phyloP scores from a whole-genome alignment of 306 rosid genomes.

The Trifolium dubium region DNA sequence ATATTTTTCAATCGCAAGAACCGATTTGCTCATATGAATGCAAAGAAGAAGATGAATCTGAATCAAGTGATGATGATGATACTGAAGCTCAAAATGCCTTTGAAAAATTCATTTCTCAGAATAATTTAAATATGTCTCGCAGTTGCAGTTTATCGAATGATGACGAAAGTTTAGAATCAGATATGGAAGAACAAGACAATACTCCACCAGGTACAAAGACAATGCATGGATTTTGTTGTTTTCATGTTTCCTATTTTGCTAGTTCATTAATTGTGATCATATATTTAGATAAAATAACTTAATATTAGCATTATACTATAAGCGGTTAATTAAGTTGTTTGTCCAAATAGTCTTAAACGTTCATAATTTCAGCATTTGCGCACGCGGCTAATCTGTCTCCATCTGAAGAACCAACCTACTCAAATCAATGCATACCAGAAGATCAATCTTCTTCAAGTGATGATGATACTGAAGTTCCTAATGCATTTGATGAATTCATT shows the following conservation, averaged over 20 bases:
- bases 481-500: conserved; percentile 51
- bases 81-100: conserved; percentile 45
- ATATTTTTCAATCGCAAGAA: conserved; percentile 43
- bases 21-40: conserved; percentile 32
- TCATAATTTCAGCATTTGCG: conserved; percentile 34
- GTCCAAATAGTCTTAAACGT: neutral
- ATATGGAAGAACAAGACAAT: conserved; percentile 42
- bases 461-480: conserved; percentile 48
- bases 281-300: conserved; percentile 15
- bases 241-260: conserved; percentile 13
- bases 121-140: conserved; percentile 44
- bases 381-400: conserved; percentile 40
- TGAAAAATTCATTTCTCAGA: conserved; percentile 49
- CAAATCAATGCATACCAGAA: conserved; percentile 44
- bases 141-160: conserved; percentile 35
- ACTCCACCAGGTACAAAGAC: conserved; percentile 51
- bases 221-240: conserved; percentile 32
- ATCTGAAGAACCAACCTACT: conserved; percentile 37
- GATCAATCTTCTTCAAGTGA: conserved; percentile 49
- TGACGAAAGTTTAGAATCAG: conserved; percentile 41
- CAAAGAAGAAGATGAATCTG: conserved; percentile 49
- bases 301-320: neutral
- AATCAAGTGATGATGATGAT: conserved; percentile 46
- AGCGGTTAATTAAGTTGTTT: neutral
- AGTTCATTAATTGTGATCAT: conserved; percentile 27